Evolutionary conservation across 1,284 basidiomycete genomes (phyloP).

Genomic region (Malassezia dermatis): DNA sequence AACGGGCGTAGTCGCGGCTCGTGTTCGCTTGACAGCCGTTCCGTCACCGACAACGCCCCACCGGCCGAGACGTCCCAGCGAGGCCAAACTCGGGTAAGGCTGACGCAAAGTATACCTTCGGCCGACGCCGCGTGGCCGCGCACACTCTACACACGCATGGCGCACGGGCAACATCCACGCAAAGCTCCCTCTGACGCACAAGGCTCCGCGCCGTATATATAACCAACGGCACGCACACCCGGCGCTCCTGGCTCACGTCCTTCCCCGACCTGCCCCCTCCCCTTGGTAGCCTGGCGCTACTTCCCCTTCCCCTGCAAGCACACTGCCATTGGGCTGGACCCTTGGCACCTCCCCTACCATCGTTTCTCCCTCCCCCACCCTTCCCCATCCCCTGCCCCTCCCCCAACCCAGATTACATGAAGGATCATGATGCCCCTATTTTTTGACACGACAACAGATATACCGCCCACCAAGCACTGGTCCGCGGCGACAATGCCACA

Average conservation of each 20-base stretch:
- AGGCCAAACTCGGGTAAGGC: not conserved
- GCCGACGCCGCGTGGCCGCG: conserved; percentile 1
- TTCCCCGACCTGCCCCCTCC: not conserved
- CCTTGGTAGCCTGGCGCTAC: conserved; percentile 10
- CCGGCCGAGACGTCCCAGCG: not conserved
- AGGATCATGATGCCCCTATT: not conserved
- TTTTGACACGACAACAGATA: not conserved
- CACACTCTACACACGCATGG: not conserved
- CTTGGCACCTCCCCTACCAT: not conserved
- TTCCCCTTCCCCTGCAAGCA: not conserved
- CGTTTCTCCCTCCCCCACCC: not conserved
- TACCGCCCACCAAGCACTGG: not conserved
- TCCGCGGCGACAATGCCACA: not conserved
- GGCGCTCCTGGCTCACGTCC: not conserved
- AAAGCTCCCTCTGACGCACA: not conserved
- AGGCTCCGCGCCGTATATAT: not conserved
- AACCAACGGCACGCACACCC: not conserved
- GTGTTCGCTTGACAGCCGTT: not conserved
- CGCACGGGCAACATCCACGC: conserved; percentile 10
- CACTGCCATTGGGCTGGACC: conserved; percentile 2
- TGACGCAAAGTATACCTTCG: not conserved
- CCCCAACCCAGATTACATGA: not conserved
- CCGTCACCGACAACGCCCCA: not conserved
- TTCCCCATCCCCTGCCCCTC: not conserved
- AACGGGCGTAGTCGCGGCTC: not conserved